Conservation (phyloP, 345 rosid genomes). For the Camelina hispida region DNA sequence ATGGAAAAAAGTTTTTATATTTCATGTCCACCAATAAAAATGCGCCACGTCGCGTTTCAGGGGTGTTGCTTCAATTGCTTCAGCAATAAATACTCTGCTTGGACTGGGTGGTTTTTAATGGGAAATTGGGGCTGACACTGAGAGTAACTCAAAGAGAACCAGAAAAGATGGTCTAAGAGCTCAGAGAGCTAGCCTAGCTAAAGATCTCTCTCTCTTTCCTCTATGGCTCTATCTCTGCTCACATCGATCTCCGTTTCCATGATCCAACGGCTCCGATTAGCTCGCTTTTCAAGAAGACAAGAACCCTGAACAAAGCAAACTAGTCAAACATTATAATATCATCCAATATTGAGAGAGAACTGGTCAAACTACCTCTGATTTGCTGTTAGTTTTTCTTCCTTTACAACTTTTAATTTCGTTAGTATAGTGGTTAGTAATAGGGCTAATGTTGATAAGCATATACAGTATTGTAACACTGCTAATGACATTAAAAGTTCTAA, state of each 20-base stretch:
- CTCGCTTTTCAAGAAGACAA: conserved; percentile 14
- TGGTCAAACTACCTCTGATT: not conserved
- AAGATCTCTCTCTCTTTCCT: conserved; percentile 17
- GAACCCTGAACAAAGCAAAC: not conserved
- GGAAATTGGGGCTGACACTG: too few relatives aligned
- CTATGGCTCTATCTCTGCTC: conserved; percentile 6
- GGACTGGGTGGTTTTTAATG: too few relatives aligned
- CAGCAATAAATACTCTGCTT: too few relatives aligned
- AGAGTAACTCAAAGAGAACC: too few relatives aligned
- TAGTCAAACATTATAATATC: not conserved
- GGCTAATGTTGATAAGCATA: too few relatives aligned
- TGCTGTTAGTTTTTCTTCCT: not conserved
- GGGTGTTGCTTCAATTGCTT: too few relatives aligned
- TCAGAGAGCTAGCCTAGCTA: conserved; percentile 34
- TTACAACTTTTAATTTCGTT: not conserved
- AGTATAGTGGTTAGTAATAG: not conserved
- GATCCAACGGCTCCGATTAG: conserved; percentile 33
- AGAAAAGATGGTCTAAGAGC: too few relatives aligned
- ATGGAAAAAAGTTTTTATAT: too few relatives aligned
- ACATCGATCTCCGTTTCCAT: conserved; percentile 33
- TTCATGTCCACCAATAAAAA: too few relatives aligned
- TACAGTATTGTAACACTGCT: too few relatives aligned
- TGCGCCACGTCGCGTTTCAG: too few relatives aligned
- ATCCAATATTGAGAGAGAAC: not conserved
- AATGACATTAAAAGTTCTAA: too few relatives aligned